Conservation (phyloP, 331 rosid species). For the Pyrus hybrid region DNA sequence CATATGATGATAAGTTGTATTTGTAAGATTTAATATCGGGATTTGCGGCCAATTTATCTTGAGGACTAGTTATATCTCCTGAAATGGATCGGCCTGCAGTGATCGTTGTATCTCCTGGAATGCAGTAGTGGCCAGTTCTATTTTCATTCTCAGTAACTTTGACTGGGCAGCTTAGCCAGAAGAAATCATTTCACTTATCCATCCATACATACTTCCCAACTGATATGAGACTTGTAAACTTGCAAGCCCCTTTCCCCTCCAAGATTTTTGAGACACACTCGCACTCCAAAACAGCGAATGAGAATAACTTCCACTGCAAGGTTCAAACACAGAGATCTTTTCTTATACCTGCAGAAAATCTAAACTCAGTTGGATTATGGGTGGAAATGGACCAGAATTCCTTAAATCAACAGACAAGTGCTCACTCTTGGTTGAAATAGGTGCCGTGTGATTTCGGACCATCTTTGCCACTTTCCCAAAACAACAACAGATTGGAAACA, state of each 20-base stretch:
- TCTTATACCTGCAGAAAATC: conserved; percentile 32
- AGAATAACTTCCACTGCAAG: conserved; percentile 20
- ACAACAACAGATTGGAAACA: not conserved
- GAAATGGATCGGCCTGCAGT: conserved; percentile 20
- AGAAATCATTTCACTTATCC: conserved; percentile 32
- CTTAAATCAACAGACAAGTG: conserved; percentile 17
- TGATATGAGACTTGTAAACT: conserved; percentile 31
- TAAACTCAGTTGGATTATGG: conserved; percentile 22
- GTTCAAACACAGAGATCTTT: conserved; percentile 38
- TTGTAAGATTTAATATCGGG: not conserved
- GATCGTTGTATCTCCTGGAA: not conserved
- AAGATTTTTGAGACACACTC: conserved; percentile 19
- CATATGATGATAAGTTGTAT: conserved; percentile 17
- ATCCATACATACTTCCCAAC: conserved; percentile 32
- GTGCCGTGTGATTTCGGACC: not conserved
- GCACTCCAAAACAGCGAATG: conserved; percentile 36
- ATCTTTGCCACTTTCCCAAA: no score
- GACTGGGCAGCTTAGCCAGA: conserved; percentile 7
- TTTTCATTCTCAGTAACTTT: conserved; percentile 26
- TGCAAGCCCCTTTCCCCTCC: conserved; percentile 31
- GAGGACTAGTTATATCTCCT: conserved; percentile 17
- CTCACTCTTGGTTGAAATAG: conserved; percentile 22
- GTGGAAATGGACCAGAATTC: conserved; percentile 8
- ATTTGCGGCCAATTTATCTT: conserved; percentile 13
- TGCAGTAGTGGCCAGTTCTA: conserved; percentile 15